phyloP scores from a whole-genome alignment of 148 eudicot species.

The Bassia scoparia region DNA sequence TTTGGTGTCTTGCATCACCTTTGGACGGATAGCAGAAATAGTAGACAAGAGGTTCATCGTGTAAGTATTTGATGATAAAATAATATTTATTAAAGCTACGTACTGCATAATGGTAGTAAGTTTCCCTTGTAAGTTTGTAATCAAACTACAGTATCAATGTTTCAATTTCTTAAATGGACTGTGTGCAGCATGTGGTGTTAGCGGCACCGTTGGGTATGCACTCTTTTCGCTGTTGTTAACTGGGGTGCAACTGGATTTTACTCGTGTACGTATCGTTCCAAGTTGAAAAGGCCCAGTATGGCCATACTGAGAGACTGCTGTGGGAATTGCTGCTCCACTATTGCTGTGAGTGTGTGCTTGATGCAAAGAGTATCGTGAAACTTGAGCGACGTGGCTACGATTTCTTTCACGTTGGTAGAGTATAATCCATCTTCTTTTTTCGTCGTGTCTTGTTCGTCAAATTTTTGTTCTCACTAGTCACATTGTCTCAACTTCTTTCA shows the following conservation, averaged over 20 bases:
- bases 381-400: constrained; percentile 34
- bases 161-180: neutral
- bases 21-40: constrained; percentile 42
- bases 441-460: too few species aligned
- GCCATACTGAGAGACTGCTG: constrained; percentile 18
- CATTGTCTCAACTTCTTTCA: too few species aligned
- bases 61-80: constrained; percentile 26
- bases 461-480: too few species aligned
- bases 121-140: too few species aligned
- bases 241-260: constrained; percentile 26
- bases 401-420: constrained; percentile 26
- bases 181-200: constrained; percentile 32
- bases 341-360: constrained; percentile 37
- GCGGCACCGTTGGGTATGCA: constrained; percentile 25
- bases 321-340: constrained; percentile 33
- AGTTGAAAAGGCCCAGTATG: constrained; percentile 33
- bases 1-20: constrained; percentile 54
- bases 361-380: constrained; percentile 43
- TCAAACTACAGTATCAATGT: neutral
- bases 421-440: neutral
- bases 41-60: constrained; percentile 39
- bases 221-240: constrained; percentile 8
- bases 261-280: constrained; percentile 33
- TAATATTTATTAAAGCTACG: too few species aligned
- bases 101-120: too few species aligned